Conservation (phyloP, 768 basidiomycete genomes). For the Rhodotorula toruloides region DNA sequence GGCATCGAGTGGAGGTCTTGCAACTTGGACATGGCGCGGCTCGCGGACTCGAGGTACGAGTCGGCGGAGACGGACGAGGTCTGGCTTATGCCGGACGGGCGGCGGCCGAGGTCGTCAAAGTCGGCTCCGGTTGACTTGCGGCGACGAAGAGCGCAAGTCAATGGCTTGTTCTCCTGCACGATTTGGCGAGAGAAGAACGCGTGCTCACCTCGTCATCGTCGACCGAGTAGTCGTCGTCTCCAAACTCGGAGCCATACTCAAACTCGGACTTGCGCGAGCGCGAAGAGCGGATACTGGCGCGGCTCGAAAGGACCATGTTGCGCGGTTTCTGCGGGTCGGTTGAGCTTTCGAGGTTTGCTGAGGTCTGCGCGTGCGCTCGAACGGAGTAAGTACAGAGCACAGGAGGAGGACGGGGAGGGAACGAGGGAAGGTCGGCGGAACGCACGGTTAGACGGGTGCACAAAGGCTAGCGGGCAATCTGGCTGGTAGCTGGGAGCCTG, state of each 20-base stretch:
- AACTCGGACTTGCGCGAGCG: slow-evolving; percentile 20
- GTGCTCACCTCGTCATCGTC: neutral
- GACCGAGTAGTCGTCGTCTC: slow-evolving; percentile 10
- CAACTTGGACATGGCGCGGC: slow-evolving; percentile 32
- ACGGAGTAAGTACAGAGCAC: no score
- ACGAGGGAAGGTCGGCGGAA: no score
- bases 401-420: no score
- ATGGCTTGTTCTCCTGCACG: neutral
- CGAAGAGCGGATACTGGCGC: slow-evolving; percentile 12
- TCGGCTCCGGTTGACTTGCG: slow-evolving; percentile 11
- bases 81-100: slow-evolving; percentile 20
- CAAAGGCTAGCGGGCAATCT: no score
- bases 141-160: neutral
- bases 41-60: slow-evolving; percentile 19
- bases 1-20: slow-evolving; percentile 17
- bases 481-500: no score
- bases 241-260: slow-evolving; percentile 16
- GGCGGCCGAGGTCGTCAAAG: slow-evolving; percentile 19
- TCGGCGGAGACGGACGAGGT: slow-evolving; percentile 15
- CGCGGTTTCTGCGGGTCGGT: no score
- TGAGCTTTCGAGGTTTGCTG: no score
- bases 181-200: neutral
- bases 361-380: no score
- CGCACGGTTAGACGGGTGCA: no score
- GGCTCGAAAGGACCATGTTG: neutral